Conservation (phyloP, 805 yeast genomes). For the Ogataea thermomethanolica region DNA sequence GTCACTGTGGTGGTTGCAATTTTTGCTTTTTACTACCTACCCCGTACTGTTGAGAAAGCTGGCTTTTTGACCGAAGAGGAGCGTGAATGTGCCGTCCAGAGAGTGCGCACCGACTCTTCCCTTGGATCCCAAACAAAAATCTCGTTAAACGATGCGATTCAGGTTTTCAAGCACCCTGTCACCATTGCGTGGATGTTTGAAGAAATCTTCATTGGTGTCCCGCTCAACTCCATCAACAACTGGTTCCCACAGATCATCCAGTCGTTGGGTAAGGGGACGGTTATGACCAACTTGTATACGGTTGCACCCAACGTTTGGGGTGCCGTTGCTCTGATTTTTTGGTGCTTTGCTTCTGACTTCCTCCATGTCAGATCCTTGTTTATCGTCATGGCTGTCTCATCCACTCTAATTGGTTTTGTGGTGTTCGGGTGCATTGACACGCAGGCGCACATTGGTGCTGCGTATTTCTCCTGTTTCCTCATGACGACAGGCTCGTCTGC, state of each 20-base stretch:
- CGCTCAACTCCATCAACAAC: conserved; percentile 43
- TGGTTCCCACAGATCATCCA: conserved; percentile 47
- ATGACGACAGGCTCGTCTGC: conserved; percentile 49
- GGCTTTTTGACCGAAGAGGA: conserved; percentile 40
- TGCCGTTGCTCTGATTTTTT: conserved; percentile 38
- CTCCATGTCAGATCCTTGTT: conserved; percentile 38
- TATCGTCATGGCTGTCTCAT: conserved; percentile 37
- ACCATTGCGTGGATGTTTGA: conserved; percentile 41
- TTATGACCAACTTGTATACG: conserved; percentile 39
- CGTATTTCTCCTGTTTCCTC: conserved; percentile 21
- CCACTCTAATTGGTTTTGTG: conserved; percentile 43
- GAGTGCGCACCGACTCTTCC: conserved; percentile 45
- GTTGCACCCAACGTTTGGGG: conserved; percentile 51
- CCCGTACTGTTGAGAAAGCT: conserved; percentile 36
- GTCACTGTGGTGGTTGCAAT: conserved; percentile 37
- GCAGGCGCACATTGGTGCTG: conserved; percentile 27
- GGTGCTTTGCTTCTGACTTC: conserved; percentile 41
- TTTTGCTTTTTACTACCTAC: conserved; percentile 35
- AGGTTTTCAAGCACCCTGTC: conserved; percentile 45
- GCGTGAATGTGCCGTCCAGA: conserved; percentile 34
- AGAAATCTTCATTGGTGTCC: conserved; percentile 46
- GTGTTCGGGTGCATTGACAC: conserved; percentile 46
- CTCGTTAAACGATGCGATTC: conserved; percentile 39
- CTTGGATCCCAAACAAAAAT: conserved; percentile 36
- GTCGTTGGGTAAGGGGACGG: conserved; percentile 38